These are phyloP conservation scores for Starmerella khaoyaiensis DNA, from an alignment of 805 yeast species.

Conservation along the genomic window DNA sequence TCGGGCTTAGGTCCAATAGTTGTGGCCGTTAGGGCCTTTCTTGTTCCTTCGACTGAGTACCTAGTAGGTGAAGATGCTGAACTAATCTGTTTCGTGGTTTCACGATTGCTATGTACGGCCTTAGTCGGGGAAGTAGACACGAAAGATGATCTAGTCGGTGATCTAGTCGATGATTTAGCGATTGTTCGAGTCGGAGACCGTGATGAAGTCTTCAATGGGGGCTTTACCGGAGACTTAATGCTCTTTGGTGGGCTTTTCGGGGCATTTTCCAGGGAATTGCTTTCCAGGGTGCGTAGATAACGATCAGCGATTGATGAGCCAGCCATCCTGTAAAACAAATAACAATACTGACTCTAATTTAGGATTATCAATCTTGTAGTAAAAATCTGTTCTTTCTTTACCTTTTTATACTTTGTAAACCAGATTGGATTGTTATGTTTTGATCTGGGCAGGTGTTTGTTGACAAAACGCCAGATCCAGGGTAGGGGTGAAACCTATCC, in stretches of 20 bases:
- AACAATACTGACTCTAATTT: too few relatives aligned
- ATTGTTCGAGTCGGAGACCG: too few relatives aligned
- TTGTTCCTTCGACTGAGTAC: neutral
- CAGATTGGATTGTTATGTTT: too few relatives aligned
- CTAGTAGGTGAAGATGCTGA: neutral
- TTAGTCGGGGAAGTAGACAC: neutral
- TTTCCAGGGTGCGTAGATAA: constrained; percentile 22
- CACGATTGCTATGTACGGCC: neutral
- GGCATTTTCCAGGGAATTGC: constrained; percentile 14
- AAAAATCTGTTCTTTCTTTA: too few relatives aligned
- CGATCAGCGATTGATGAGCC: constrained; percentile 19
- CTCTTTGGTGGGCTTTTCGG: constrained; percentile 26
- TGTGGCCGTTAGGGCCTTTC: neutral
- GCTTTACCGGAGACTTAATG: constrained; percentile 14
- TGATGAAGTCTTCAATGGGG: neutral
- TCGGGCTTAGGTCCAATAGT: constrained; percentile 18
- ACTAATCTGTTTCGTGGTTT: neutral
- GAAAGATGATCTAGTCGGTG: neutral
- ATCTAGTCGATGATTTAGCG: too few relatives aligned
- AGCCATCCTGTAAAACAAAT: constrained; percentile 7
- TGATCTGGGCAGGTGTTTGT: too few relatives aligned
- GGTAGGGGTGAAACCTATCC: neutral
- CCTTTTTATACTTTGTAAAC: too few relatives aligned
- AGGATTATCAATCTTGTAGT: too few relatives aligned
- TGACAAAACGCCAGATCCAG: too few relatives aligned